These are phyloP conservation scores for Porpolomopsis calyptriformis DNA, from an alignment of 768 basidiomycete genomes.

Conservation along the genomic window DNA sequence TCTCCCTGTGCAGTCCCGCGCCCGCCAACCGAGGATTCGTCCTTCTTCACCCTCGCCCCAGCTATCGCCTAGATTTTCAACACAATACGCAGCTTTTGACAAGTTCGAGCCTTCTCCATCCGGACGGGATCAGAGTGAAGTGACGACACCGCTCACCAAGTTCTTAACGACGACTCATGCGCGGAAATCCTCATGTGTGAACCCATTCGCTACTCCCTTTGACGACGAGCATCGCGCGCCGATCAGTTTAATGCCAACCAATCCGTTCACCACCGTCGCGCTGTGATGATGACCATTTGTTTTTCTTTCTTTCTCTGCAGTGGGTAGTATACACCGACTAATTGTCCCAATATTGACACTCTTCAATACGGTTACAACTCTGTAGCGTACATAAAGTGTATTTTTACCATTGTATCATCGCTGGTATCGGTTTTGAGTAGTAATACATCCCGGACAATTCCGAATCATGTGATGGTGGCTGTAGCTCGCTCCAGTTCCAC, in stretches of 20 bases:
- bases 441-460: too few species aligned
- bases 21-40: too few species aligned
- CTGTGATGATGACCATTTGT: slow-evolving; percentile 8
- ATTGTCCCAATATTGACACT: background rate
- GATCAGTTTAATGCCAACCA: slow-evolving; percentile 36
- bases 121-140: slow-evolving; percentile 10
- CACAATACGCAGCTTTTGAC: slow-evolving; percentile 3
- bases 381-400: background rate
- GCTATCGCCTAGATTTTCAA: background rate
- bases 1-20: too few species aligned
- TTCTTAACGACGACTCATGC: slow-evolving; percentile 35
- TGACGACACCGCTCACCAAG: slow-evolving; percentile 32
- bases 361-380: background rate
- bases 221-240: slow-evolving; percentile 51
- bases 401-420: background rate
- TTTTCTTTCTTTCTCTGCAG: background rate
- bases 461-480: background rate
- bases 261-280: slow-evolving; percentile 35
- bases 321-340: background rate
- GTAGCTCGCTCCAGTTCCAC: background rate
- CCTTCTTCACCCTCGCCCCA: too few species aligned
- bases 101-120: too few species aligned
- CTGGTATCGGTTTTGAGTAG: too few species aligned
- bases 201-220: slow-evolving; percentile 71
- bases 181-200: slow-evolving; percentile 30